Conservation (phyloP, 768 basidiomycete genomes). For the Xanthoconium purpureum region DNA sequence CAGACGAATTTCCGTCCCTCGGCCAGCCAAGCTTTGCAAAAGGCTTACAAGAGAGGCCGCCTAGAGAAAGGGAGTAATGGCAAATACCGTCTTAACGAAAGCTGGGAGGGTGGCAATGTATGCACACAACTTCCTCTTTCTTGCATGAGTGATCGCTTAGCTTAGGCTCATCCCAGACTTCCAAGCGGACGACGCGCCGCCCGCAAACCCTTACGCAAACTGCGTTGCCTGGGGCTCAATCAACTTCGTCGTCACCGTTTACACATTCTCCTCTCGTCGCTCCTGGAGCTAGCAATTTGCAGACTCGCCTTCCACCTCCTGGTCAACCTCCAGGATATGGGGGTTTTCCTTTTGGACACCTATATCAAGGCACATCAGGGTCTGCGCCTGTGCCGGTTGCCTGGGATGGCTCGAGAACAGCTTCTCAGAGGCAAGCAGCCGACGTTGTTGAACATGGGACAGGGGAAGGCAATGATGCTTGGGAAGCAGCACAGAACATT, state of each 20-base stretch:
- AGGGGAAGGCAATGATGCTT: conserved; percentile 55
- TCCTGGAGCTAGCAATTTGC: conserved; percentile 33
- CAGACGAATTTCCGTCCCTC: conserved; percentile 89
- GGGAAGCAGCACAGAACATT: conserved; percentile 76
- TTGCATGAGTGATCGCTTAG: conserved; percentile 4
- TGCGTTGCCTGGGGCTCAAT: conserved; percentile 29
- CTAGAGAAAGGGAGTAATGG: conserved; percentile 72
- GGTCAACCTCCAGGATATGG: conserved; percentile 35
- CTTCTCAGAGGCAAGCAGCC: conserved; percentile 14
- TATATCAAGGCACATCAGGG: conserved; percentile 23
- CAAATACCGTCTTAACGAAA: conserved; percentile 71
- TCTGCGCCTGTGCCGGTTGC: neutral
- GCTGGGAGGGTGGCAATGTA: conserved; percentile 82
- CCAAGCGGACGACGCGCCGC: conserved; percentile 73
- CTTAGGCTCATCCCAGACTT: conserved; percentile 47
- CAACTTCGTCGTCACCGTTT: conserved; percentile 48
- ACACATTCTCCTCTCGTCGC: conserved; percentile 50
- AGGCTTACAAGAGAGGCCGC: conserved; percentile 78
- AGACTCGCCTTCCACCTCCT: conserved; percentile 33
- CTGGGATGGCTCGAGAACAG: neutral
- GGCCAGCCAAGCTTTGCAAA: conserved; percentile 85
- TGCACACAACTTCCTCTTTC: conserved; percentile 27
- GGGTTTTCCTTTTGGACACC: conserved; percentile 40
- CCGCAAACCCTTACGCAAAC: conserved; percentile 52
- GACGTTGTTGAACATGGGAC: conserved; percentile 29